Percentiles rank a stretch among this genome's conserved stretches.
These are phyloP conservation scores for Neurospora discreta DNA, from an alignment of 495 filamentous ascomycete genomes.

Conservation along the genomic window DNA sequence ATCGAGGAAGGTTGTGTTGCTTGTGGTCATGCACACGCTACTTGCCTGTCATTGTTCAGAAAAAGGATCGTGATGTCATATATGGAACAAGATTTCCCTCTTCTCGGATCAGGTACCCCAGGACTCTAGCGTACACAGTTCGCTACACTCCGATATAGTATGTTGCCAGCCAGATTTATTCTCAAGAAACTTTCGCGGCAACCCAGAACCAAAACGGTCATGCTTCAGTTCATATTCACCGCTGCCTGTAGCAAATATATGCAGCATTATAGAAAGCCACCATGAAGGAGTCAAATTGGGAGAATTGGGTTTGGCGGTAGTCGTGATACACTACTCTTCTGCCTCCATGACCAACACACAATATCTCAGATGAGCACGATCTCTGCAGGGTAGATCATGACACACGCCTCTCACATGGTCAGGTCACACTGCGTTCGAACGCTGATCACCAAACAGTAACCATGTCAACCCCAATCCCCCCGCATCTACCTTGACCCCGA, in stretches of 20 bases:
- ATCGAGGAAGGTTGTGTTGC: not conserved
- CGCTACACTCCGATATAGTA: not conserved
- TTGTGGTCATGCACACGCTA: not conserved
- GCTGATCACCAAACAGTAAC: not conserved
- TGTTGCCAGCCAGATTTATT: not conserved
- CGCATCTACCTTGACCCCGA: conserved; percentile 13
- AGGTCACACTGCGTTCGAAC: not conserved
- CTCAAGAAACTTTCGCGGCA: not conserved
- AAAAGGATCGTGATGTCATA: not conserved
- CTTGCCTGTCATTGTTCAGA: not conserved
- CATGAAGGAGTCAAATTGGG: not conserved
- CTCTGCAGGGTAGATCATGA: not conserved
- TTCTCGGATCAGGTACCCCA: not conserved
- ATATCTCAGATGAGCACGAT: not conserved
- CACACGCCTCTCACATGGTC: not conserved
- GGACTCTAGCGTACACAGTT: not conserved
- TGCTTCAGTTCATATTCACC: not conserved
- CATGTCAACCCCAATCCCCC: conserved; percentile 14
- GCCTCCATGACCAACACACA: not conserved
- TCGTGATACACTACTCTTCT: not conserved
- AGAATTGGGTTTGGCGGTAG: not conserved
- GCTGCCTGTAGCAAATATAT: not conserved
- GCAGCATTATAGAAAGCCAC: not conserved
- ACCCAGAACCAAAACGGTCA: not conserved
- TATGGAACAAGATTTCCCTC: not conserved